phyloP scores from a whole-genome alignment of 306 rosid species.

The Sicyos edulis region DNA sequence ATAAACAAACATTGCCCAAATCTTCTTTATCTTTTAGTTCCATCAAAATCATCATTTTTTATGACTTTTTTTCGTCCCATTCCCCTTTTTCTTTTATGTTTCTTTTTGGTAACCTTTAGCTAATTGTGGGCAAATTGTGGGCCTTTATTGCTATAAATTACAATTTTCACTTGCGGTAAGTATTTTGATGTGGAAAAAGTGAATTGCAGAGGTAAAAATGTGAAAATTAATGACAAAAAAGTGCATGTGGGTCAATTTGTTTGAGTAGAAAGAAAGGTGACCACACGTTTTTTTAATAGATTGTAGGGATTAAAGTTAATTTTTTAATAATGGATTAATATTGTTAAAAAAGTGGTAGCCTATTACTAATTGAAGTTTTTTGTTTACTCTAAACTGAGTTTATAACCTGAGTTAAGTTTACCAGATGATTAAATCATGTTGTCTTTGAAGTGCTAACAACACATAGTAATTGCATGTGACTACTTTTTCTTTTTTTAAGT shows the following conservation, averaged over 20 bases:
- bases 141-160: neutral
- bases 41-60: conserved; percentile 11
- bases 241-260: neutral
- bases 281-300: neutral
- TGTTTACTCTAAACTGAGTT: too few species aligned
- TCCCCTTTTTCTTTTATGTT: neutral
- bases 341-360: too few species aligned
- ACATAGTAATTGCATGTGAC: too few species aligned
- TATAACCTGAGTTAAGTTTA: too few species aligned
- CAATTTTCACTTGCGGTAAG: neutral
- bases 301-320: neutral
- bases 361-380: too few species aligned
- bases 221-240: neutral
- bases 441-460: too few species aligned
- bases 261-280: neutral
- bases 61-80: neutral
- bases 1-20: neutral
- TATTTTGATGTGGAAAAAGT: neutral
- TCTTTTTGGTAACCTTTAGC: neutral
- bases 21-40: neutral
- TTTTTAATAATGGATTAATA: too few species aligned
- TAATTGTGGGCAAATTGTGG: neutral
- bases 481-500: too few species aligned
- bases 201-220: neutral
- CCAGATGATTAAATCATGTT: too few species aligned